Evolutionary conservation across 495 filamentous ascomycete genomes (phyloP).

Genomic region (Penicillium subrubescens): DNA sequence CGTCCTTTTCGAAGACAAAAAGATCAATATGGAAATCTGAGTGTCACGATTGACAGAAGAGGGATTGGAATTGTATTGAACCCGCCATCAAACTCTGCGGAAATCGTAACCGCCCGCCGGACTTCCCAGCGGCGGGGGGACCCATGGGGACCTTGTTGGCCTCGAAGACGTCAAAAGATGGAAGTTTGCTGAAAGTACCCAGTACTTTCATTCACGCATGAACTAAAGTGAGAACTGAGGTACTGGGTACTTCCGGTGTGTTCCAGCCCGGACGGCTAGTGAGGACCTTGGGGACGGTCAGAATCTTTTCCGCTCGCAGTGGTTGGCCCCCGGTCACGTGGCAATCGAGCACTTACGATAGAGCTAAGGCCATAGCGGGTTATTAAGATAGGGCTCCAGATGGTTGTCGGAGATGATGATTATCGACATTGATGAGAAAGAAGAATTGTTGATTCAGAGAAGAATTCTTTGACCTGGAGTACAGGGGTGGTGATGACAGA

Average conservation of each 20-base stretch:
- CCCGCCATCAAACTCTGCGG: slow-evolving; percentile 24
- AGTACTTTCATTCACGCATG: slow-evolving; percentile 10
- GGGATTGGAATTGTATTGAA: not conserved
- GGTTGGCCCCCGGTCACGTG: slow-evolving; percentile 25
- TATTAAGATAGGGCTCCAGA: not conserved
- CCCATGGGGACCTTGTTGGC: slow-evolving; percentile 36
- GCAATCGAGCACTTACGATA: not conserved
- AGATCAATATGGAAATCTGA: not conserved
- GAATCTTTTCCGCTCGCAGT: slow-evolving; percentile 23
- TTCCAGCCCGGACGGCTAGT: slow-evolving; percentile 2
- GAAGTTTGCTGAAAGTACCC: slow-evolving; percentile 8
- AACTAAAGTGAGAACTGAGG: not conserved
- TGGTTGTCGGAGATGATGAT: not conserved
- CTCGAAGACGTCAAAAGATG: slow-evolving; percentile 23
- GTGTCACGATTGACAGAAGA: not conserved
- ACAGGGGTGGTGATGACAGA: slow-evolving; percentile 10
- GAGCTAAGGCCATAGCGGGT: not conserved
- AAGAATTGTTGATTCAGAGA: not conserved
- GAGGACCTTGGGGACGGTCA: slow-evolving; percentile 46
- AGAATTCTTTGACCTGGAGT: not conserved
- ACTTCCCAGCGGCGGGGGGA: slow-evolving; percentile 19
- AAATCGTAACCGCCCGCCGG: slow-evolving; percentile 7
- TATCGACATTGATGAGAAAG: not conserved
- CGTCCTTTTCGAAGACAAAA: not conserved
- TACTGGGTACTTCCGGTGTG: slow-evolving; percentile 21